A percentile compares a stretch with the other conserved stretches of the same genome.
These are phyloP conservation scores for Dioszegia aurantiaca DNA, from an alignment of 768 basidiomycete species.

Conservation along the genomic window DNA sequence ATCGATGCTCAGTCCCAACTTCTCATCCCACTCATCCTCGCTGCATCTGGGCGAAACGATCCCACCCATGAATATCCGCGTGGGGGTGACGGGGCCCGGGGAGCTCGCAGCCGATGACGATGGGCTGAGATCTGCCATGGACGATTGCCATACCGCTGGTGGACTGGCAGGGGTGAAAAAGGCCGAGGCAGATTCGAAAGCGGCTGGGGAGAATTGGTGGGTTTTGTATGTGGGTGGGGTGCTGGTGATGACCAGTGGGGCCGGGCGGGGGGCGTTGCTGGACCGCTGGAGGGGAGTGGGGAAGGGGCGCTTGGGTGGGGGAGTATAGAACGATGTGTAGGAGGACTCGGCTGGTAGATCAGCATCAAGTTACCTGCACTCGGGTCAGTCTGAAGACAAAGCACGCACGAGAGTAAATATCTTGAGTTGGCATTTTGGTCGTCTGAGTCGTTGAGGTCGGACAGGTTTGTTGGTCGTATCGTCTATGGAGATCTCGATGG, in stretches of 20 bases:
- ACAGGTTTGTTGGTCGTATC: too few species aligned
- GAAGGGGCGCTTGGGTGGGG: slow-evolving; percentile 12
- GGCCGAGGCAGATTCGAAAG: background rate
- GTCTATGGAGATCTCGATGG: too few species aligned
- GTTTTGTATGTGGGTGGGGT: slow-evolving; percentile 8
- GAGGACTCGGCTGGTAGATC: slow-evolving; percentile 2
- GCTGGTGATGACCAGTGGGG: slow-evolving; percentile 1
- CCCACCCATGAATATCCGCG: slow-evolving; percentile 14
- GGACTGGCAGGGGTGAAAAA: background rate
- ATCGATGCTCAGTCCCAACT: slow-evolving; percentile 18
- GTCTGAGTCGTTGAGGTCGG: too few species aligned
- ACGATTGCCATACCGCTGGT: background rate
- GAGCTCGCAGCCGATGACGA: slow-evolving; percentile 6
- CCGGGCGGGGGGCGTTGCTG: background rate
- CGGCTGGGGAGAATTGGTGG: slow-evolving; percentile 7
- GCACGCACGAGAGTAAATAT: slow-evolving; percentile 9
- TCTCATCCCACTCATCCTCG: slow-evolving; percentile 17
- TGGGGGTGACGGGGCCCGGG: slow-evolving; percentile 15
- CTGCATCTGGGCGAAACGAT: slow-evolving; percentile 8
- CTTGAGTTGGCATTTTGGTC: slow-evolving; percentile 2
- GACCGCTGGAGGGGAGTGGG: slow-evolving; percentile 12
- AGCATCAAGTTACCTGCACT: background rate
- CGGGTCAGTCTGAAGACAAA: background rate
- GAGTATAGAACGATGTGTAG: background rate
- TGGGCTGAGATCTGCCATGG: slow-evolving; percentile 4